Evolutionary conservation across 345 rosid genomes (phyloP).

Genomic region (Raphanus raphanistrum): DNA sequence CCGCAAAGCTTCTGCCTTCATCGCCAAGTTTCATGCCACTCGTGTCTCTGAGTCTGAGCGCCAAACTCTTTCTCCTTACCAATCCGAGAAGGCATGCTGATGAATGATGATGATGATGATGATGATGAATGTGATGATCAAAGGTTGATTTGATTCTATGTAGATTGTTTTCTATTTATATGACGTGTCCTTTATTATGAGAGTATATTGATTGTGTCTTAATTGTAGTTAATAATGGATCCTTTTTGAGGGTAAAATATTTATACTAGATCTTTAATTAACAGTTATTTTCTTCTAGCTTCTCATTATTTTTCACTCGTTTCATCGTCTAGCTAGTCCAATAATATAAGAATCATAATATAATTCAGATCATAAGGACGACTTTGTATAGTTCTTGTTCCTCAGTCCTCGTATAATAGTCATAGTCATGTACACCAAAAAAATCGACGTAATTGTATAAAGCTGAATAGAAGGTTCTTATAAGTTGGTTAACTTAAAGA

Average conservation of each 20-base stretch:
- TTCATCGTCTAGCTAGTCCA: constrained; percentile 2
- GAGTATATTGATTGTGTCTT: constrained; percentile 27
- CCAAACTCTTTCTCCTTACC: constrained; percentile 37
- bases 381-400: background rate
- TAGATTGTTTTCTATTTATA: constrained; percentile 16
- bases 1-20: constrained; percentile 52
- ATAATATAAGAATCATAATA: background rate
- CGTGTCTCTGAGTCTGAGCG: constrained; percentile 40
- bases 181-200: background rate
- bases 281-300: background rate
- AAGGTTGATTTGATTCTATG: constrained; percentile 19
- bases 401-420: background rate
- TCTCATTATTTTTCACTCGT: background rate
- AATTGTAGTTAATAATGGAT: constrained; percentile 21
- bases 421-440: background rate
- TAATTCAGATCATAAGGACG: background rate
- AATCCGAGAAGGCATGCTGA: constrained; percentile 33
- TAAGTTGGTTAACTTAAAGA: background rate
- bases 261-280: background rate
- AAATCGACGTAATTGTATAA: background rate
- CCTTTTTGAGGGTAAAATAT: background rate
- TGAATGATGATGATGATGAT: background rate
- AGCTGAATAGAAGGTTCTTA: background rate
- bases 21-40: constrained; percentile 50
- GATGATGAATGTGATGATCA: background rate